These are phyloP conservation scores for Suhomyces terraborum DNA, from an alignment of 1,139 yeast species.

Conservation along the genomic window DNA sequence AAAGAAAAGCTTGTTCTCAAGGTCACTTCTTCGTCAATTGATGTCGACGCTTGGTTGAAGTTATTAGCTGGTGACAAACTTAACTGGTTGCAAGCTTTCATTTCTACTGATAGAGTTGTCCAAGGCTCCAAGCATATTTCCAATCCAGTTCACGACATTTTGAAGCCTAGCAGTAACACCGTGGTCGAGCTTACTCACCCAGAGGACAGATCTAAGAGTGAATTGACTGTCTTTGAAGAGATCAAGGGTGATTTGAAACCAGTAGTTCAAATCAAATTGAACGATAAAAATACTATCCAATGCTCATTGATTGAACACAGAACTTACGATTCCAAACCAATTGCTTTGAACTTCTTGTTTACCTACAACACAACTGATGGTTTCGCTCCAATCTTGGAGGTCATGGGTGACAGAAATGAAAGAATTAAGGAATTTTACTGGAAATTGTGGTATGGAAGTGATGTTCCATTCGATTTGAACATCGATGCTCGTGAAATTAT, in stretches of 20 bases:
- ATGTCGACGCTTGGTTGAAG: conserved; percentile 67
- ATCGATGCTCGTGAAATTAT: conserved; percentile 71
- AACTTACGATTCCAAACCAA: conserved; percentile 74
- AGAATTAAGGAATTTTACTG: conserved; percentile 96
- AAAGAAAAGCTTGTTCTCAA: conserved; percentile 47
- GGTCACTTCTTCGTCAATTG: conserved; percentile 47
- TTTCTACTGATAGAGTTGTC: conserved; percentile 76
- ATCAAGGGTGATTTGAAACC: conserved; percentile 72
- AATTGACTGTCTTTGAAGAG: conserved; percentile 65
- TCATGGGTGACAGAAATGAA: conserved; percentile 85
- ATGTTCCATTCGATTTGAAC: conserved; percentile 55
- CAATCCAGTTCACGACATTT: conserved; percentile 78
- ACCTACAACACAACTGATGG: conserved; percentile 83
- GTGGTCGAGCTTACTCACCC: conserved; percentile 63
- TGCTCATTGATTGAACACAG: conserved; percentile 85
- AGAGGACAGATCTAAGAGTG: conserved; percentile 54
- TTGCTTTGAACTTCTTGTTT: conserved; percentile 75
- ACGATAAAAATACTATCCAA: conserved; percentile 54
- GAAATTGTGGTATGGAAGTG: conserved; percentile 91
- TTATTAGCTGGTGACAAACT: conserved; percentile 76
- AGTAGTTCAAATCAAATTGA: conserved; percentile 64
- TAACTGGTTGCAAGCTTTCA: conserved; percentile 91
- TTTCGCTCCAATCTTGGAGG: conserved; percentile 90
- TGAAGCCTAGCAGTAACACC: conserved; percentile 70
- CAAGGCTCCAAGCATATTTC: conserved; percentile 79